These are phyloP conservation scores for Komagataella kurtzmanii DNA, from an alignment of 805 yeast species.

Conservation along the genomic window DNA sequence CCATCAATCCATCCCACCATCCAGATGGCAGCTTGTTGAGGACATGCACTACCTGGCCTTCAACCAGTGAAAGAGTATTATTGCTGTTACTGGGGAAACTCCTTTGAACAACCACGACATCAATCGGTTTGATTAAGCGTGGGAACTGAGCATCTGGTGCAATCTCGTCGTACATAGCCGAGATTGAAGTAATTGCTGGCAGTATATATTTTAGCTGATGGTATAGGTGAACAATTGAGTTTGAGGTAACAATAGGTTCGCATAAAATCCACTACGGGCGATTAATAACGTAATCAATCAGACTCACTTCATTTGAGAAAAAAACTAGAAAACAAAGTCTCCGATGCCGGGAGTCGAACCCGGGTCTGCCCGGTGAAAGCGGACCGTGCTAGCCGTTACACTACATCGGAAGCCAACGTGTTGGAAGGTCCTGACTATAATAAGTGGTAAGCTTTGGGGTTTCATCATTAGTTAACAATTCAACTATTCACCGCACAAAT, in stretches of 20 bases:
- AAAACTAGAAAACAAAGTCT: slow-evolving; percentile 11
- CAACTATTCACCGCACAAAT: too few species aligned
- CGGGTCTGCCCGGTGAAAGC: slow-evolving; percentile 81
- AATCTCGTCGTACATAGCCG: not conserved
- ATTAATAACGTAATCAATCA: not conserved
- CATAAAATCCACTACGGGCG: not conserved
- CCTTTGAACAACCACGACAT: slow-evolving; percentile 44
- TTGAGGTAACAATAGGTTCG: not conserved
- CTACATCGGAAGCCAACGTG: slow-evolving; percentile 42
- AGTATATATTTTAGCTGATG: not conserved
- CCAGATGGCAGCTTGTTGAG: slow-evolving; percentile 48
- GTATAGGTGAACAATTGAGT: not conserved
- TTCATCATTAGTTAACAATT: too few species aligned
- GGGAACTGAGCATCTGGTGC: not conserved
- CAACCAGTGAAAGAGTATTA: slow-evolving; percentile 34
- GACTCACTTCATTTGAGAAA: too few species aligned
- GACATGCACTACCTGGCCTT: slow-evolving; percentile 66
- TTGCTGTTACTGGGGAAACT: slow-evolving; percentile 41
- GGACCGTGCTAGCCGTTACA: slow-evolving; percentile 81
- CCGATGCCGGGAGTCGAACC: slow-evolving; percentile 86
- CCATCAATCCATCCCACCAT: slow-evolving; percentile 80
- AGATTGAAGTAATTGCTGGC: not conserved
- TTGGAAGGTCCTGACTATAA: not conserved
- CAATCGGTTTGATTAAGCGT: slow-evolving; percentile 23
- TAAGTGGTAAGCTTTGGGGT: not conserved